Evolutionary conservation across 2,329 filamentous ascomycete species (phyloP).

Genomic region (Talaromyces sp.): DNA sequence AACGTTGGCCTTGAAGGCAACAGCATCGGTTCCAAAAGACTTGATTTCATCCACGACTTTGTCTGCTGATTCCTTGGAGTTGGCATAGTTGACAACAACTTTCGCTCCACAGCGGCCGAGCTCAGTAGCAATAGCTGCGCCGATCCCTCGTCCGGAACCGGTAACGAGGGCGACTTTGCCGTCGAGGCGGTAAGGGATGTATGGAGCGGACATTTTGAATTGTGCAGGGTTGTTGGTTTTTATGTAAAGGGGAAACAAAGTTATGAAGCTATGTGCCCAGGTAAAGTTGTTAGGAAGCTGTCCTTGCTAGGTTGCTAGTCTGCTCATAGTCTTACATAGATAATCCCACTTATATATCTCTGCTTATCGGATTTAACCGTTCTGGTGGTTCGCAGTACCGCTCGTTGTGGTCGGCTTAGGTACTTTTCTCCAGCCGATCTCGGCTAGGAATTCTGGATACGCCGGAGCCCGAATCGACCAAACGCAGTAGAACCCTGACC

Average conservation of each 20-base stretch:
- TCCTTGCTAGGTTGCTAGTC: neutral
- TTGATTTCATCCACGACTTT: constrained; percentile 39
- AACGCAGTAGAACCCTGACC: neutral
- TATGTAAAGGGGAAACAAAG: neutral
- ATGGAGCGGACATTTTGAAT: neutral
- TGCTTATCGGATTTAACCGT: neutral
- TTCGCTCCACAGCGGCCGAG: constrained; percentile 32
- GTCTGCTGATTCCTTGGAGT: constrained; percentile 61
- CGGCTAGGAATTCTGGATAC: neutral
- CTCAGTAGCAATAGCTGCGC: constrained; percentile 31
- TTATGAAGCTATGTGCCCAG: neutral
- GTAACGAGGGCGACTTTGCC: constrained; percentile 46
- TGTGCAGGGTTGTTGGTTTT: neutral
- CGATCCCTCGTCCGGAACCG: constrained; percentile 33
- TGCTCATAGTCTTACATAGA: neutral
- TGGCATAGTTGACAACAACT: constrained; percentile 45
- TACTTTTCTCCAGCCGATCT: neutral
- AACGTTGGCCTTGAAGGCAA: constrained; percentile 52
- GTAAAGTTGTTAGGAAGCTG: neutral
- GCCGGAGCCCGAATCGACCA: neutral
- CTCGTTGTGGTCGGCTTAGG: neutral
- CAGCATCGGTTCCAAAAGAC: constrained; percentile 30
- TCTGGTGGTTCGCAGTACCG: neutral
- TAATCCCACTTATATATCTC: neutral
- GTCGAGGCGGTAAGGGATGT: constrained; percentile 16